Evolutionary conservation across 495 filamentous ascomycete genomes (phyloP), one percentile per base, ranked within the genome.

Genomic region (Saxispiralis lemnorum): DNA sequence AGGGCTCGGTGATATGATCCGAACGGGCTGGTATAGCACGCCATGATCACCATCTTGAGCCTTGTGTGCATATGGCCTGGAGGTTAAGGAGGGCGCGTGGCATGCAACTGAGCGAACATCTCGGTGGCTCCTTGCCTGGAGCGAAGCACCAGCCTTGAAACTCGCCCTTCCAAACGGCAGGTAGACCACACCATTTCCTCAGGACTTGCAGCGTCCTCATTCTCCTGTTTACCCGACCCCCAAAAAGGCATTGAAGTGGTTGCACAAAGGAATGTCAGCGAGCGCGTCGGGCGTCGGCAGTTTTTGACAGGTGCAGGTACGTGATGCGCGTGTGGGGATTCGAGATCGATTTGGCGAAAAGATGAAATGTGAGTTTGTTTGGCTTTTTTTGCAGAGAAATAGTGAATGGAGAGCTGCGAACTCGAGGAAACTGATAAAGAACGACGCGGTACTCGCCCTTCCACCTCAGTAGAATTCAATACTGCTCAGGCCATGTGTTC

Each of bases 91-190:
- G 31, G 35, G 35, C 12, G 32, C 40, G 41, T 21, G 43, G 48
- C 34, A 51, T 41, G 48, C 36, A 39, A 46, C 46, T 43, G 30
- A 45, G 47, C 47, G 48, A 51, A 35, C 38, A 24, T 35, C 13
- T 51, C 48, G 36, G 34, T 16, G n/a, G 10, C 37, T 35, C 48
- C 48, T 44, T 51, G 24, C 38, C 19, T 32, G 21, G 21, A 43
- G 21, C 31, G 21, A 3, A 38, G 24, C 4, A 9, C 24, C 24
- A 28, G 34, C 34, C 34, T 35, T 13, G 34, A 14, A 28, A 28
- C 24, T 28, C 5, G 24, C 24, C 24, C 24, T 28, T 5, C 24
- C 24, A 28, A 9, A 9, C 24, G 24, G 5, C 9, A 9, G 24
- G 24, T 9, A 28, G 24, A 9, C 24, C 24, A 28, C 30, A 19